A percentile compares a stretch with the other conserved stretches of the same genome.
phyloP scores from a whole-genome alignment of 768 basidiomycete genomes.

The Hysterangium stoloniferum region DNA sequence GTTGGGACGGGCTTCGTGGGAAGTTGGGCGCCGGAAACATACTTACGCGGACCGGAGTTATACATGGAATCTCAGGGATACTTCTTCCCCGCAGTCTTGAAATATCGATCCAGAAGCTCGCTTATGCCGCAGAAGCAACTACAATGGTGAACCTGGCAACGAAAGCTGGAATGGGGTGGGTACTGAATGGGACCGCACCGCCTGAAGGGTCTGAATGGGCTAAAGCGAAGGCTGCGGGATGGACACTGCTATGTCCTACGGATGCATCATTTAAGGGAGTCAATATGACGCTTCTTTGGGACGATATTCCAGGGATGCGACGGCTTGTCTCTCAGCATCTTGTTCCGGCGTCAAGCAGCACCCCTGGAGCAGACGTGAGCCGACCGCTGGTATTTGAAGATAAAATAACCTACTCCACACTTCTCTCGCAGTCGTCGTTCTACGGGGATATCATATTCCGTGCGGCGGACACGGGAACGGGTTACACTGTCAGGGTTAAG shows the following conservation, averaged over 20 bases:
- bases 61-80: slow-evolving; percentile 82
- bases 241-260: slow-evolving; percentile 86
- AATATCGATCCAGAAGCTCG: slow-evolving; percentile 81
- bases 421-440: slow-evolving; percentile 54
- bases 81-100: slow-evolving; percentile 83
- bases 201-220: slow-evolving; percentile 66
- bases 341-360: slow-evolving; percentile 37
- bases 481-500: slow-evolving; percentile 64
- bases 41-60: slow-evolving; percentile 82
- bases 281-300: slow-evolving; percentile 71
- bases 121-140: slow-evolving; percentile 79
- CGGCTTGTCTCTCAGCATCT: slow-evolving; percentile 71
- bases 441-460: slow-evolving; percentile 87
- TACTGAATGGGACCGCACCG: slow-evolving; percentile 77
- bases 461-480: slow-evolving; percentile 33
- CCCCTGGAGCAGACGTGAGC: slow-evolving; percentile 13
- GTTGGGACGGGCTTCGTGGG: slow-evolving; percentile 66
- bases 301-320: slow-evolving; percentile 44
- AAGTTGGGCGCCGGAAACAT: slow-evolving; percentile 52
- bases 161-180: slow-evolving; percentile 85
- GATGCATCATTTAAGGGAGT: slow-evolving; percentile 87
- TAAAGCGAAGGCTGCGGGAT: slow-evolving; percentile 46
- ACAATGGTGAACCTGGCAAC: slow-evolving; percentile 82
- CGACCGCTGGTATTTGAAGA: slow-evolving; percentile 63
- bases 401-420: slow-evolving; percentile 64